Evolutionary conservation across 225 moss, liverwort and hornwort species (phyloP), one percentile per base, ranked within the genome.

Genomic region (Neckera pumila): DNA sequence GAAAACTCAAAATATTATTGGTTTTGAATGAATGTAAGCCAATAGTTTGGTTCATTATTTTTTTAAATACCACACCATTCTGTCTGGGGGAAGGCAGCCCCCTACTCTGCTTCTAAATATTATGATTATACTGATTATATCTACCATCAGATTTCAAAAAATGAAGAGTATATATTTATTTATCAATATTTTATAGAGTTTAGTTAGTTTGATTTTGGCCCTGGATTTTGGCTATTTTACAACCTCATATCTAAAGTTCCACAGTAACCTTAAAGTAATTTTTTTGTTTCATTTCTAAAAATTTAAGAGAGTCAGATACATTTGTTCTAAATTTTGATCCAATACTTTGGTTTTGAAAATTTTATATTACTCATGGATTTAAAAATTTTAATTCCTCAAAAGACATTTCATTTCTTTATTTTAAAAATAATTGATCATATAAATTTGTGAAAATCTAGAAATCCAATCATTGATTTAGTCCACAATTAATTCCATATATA

Each of bases 231-330:
- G 7, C 61, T 61, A 26, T 61, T 61, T 38, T 70, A 38, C 14
- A 40, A 40, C 40, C 25, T 38, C 1, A 25, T 23, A 71, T 42
- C 23, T 71, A 15, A 71, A 42, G 23, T 14, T 71, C 2, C 15
- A 15, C 15, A 26, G 3, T 40, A 70, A 13, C 4, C 10, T 69
- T 23, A 70, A 1, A 70, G 5, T 20, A 5, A 23, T 14, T 1
- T 40, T 40, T 70, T 70, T 8, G 12, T 40, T 70, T 14, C 70
- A 40, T 40, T 13, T 40, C 23, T 40, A 13, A 14, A 40, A 25
- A 42, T 42, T 26, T 16, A 26, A 9, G 2, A 42, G 26, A 26
- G n/a, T n/a, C n/a, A n/a, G 1, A 26, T 1, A 14, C 0, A 26
- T 26, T 71, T 26, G 9, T 9, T 26, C 26, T 71, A 15, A 42